Conservation (phyloP, 2,329 filamentous ascomycete genomes). For the Apiospora kogelbergensis region DNA sequence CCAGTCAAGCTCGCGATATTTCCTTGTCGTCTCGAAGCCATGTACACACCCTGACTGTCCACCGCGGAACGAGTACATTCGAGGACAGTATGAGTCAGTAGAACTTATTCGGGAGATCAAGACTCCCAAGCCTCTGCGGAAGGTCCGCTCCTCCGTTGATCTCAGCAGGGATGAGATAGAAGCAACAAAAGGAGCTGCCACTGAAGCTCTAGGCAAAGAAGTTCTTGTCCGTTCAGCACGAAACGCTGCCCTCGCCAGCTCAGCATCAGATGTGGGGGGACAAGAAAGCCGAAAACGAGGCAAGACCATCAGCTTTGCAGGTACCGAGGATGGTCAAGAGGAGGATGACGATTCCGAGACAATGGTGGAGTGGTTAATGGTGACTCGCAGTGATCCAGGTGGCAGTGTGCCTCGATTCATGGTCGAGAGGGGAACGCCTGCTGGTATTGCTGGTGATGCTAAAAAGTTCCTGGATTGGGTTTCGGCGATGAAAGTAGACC, state of each 20-base stretch:
- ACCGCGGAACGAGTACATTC: conserved; percentile 69
- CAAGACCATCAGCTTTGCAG: conserved; percentile 25
- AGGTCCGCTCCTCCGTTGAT: conserved; percentile 45
- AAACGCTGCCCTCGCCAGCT: conserved; percentile 23
- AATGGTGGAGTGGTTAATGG: conserved; percentile 85
- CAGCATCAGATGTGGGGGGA: conserved; percentile 21
- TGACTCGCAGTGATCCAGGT: conserved; percentile 84
- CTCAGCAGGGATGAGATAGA: conserved; percentile 33
- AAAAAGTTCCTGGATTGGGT: conserved; percentile 81
- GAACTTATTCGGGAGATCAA: conserved; percentile 87
- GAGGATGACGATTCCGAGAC: conserved; percentile 36
- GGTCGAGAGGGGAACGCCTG: conserved; percentile 86
- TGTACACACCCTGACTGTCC: conserved; percentile 75
- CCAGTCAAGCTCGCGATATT: conserved; percentile 60
- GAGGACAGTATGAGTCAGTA: conserved; percentile 86
- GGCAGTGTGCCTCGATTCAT: conserved; percentile 87
- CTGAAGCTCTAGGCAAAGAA: conserved; percentile 37
- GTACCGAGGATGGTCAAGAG: conserved; percentile 26
- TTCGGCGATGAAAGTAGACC: conserved; percentile 38
- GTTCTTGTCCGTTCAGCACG: conserved; percentile 43
- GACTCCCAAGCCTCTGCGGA: conserved; percentile 43
- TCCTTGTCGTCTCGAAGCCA: conserved; percentile 85
- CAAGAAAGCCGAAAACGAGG: conserved; percentile 35
- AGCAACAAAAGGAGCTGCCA: conserved; percentile 28
- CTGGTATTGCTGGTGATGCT: conserved; percentile 76